Conservation (phyloP, 805 yeast species). For the Blastobotrys parvus region DNA sequence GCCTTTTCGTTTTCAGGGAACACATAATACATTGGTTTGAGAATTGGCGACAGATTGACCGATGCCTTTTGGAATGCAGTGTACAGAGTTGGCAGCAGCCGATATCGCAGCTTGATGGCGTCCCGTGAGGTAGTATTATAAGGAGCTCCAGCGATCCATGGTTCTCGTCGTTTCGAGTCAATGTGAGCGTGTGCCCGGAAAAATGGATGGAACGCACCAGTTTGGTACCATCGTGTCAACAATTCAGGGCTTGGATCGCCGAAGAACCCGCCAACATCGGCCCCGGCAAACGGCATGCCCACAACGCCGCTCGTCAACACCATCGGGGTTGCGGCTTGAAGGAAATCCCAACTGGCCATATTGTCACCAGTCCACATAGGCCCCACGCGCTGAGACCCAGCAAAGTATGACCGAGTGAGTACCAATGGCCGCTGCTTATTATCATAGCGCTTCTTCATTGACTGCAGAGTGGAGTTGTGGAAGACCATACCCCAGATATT, state of each 20-base stretch:
- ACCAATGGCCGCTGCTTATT: slow-evolving; percentile 64
- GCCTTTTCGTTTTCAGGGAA: slow-evolving; percentile 33
- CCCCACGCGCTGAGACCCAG: slow-evolving; percentile 86
- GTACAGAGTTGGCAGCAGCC: slow-evolving; percentile 68
- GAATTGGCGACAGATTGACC: slow-evolving; percentile 55
- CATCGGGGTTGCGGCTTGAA: slow-evolving; percentile 80
- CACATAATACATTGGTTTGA: slow-evolving; percentile 32
- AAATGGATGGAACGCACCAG: slow-evolving; percentile 94
- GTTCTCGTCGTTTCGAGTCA: slow-evolving; percentile 87
- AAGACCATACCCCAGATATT: slow-evolving; percentile 73
- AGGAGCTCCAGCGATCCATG: slow-evolving; percentile 77
- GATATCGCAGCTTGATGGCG: slow-evolving; percentile 66
- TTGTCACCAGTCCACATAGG: slow-evolving; percentile 99
- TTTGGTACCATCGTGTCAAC: slow-evolving; percentile 87
- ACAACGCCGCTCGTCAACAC: slow-evolving; percentile 68
- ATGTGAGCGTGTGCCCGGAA: slow-evolving; percentile 96
- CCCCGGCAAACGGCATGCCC: slow-evolving; percentile 90
- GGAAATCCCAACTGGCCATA: slow-evolving; percentile 84
- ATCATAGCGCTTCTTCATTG: slow-evolving; percentile 45
- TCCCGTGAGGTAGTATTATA: slow-evolving; percentile 57
- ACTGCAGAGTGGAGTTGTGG: slow-evolving; percentile 71
- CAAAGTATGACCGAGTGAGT: slow-evolving; percentile 74
- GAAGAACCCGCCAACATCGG: slow-evolving; percentile 96
- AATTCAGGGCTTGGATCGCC: slow-evolving; percentile 81
- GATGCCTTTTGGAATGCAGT: slow-evolving; percentile 67